A percentile compares a stretch with the other conserved stretches of the same genome.
These are phyloP conservation scores for Pseudopyricularia javanii DNA, from an alignment of 2,329 filamentous ascomycete species.

Conservation along the genomic window DNA sequence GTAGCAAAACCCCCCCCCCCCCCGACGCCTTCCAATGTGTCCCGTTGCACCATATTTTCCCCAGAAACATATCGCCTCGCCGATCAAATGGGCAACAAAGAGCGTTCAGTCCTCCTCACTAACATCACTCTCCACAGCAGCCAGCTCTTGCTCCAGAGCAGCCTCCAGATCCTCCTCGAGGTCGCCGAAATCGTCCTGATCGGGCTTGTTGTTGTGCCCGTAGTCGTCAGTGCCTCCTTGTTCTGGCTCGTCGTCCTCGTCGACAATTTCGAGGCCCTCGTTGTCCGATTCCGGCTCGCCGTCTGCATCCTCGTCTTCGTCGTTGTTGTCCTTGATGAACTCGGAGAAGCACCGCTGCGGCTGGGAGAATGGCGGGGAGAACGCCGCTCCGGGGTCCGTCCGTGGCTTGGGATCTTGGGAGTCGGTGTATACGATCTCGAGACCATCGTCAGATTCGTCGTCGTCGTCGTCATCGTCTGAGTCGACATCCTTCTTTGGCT, in stretches of 20 bases:
- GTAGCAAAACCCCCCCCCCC: not conserved
- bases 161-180: slow-evolving; percentile 17
- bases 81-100: not conserved
- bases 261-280: not conserved
- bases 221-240: slow-evolving; percentile 15
- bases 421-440: slow-evolving; percentile 49
- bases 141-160: slow-evolving; percentile 7
- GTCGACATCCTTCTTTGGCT: slow-evolving; percentile 20
- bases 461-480: slow-evolving; percentile 40
- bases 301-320: slow-evolving; percentile 18
- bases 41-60: not conserved
- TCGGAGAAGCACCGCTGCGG: slow-evolving; percentile 37
- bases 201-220: slow-evolving; percentile 7
- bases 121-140: slow-evolving; percentile 2
- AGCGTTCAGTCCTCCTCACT: slow-evolving; percentile 5
- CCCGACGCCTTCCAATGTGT: not conserved
- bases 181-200: slow-evolving; percentile 8
- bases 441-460: slow-evolving; percentile 42
- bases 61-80: not conserved
- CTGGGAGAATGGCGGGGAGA: slow-evolving; percentile 33
- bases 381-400: slow-evolving; percentile 22
- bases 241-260: not conserved
- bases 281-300: slow-evolving; percentile 5
- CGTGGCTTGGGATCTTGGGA: slow-evolving; percentile 21
- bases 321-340: slow-evolving; percentile 30